A percentile compares a stretch with the other conserved stretches of the same genome.
Conservation (phyloP, 768 basidiomycete species). For the Russula foetens region DNA sequence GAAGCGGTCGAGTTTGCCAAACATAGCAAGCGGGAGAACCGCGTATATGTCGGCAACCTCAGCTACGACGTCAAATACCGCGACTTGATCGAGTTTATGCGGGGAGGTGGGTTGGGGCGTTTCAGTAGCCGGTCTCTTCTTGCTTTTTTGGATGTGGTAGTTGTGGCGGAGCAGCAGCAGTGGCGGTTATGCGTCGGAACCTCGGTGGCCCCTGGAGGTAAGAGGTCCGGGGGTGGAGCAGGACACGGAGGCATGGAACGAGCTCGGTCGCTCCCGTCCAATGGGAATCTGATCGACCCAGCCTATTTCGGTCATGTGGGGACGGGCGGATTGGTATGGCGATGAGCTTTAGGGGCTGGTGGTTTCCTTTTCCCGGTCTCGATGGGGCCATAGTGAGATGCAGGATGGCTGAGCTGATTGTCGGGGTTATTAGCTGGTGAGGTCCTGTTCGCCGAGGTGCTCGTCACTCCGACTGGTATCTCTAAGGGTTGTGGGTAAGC, state of each 20-base stretch:
- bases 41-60: slow-evolving; percentile 98
- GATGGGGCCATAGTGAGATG: slow-evolving; percentile 46
- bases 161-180: background rate
- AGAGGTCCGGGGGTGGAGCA: background rate
- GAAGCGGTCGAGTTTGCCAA: slow-evolving; percentile 95
- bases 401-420: slow-evolving; percentile 77
- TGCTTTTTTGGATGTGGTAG: slow-evolving; percentile 15
- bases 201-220: slow-evolving; percentile 6
- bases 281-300: background rate
- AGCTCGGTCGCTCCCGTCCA: background rate
- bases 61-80: slow-evolving; percentile 98
- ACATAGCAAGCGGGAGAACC: slow-evolving; percentile 94
- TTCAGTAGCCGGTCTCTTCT: slow-evolving; percentile 46
- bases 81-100: slow-evolving; percentile 99
- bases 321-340: background rate
- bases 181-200: background rate
- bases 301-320: background rate
- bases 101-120: slow-evolving; percentile 97
- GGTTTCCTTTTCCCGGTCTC: slow-evolving; percentile 29
- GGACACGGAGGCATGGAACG: background rate
- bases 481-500: slow-evolving; percentile 99
- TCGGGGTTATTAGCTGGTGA: slow-evolving; percentile 95
- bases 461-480: slow-evolving; percentile 91
- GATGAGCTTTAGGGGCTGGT: slow-evolving; percentile 6
- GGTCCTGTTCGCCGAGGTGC: slow-evolving; percentile 99